phyloP scores from a whole-genome alignment of 163 green algal genomes.

The Volvox carteri region DNA sequence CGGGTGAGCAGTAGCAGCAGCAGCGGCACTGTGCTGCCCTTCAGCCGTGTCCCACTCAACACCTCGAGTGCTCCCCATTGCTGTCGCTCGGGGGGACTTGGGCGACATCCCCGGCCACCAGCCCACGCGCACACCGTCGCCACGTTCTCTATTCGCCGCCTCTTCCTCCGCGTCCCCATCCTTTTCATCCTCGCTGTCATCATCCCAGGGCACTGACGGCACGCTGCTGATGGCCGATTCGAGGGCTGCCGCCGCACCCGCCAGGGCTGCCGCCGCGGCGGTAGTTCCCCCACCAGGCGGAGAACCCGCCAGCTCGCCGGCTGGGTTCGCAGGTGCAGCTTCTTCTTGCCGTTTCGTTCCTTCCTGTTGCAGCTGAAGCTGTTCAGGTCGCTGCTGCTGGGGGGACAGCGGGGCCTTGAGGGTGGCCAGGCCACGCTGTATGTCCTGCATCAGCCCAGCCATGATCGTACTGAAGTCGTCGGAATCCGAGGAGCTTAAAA shows the following conservation, averaged over 20 bases:
- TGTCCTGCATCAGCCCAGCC: constrained; percentile 28
- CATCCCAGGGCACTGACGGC: neutral
- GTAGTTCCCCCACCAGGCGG: neutral
- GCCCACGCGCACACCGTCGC: neutral
- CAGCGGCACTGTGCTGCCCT: neutral
- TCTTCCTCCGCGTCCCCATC: neutral
- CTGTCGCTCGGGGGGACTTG: neutral
- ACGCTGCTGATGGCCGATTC: neutral
- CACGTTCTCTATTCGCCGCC: neutral
- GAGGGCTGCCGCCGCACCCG: neutral
- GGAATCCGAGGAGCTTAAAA: neutral
- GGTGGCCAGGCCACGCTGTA: constrained; percentile 6
- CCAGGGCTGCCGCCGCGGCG: neutral
- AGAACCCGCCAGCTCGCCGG: neutral
- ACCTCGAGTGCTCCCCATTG: neutral
- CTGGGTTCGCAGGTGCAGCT: too few species aligned
- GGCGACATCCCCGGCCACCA: neutral
- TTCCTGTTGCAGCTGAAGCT: neutral
- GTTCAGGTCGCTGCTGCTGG: neutral
- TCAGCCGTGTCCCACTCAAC: neutral
- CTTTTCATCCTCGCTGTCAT: neutral
- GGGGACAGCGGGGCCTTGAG: constrained; percentile 9
- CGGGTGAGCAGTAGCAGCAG: too few species aligned
- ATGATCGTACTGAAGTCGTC: constrained; percentile 42
- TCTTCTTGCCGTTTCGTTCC: neutral